A percentile compares a stretch with the other conserved stretches of the same genome.
These are phyloP conservation scores for Elsinoe ampelina DNA, from an alignment of 2,329 filamentous ascomycete species.

Conservation along the genomic window DNA sequence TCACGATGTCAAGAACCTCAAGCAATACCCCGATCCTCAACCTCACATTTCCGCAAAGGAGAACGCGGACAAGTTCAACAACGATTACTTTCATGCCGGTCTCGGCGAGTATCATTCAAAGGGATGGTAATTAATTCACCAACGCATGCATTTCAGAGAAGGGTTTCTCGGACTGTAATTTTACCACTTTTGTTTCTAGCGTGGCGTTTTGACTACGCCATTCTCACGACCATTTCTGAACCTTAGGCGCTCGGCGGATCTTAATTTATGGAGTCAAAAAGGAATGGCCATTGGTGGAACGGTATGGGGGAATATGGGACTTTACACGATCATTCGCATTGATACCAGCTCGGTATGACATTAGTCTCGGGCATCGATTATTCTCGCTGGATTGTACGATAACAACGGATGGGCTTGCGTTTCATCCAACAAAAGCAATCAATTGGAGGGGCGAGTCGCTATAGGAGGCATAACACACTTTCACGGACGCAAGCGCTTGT, in stretches of 20 bases:
- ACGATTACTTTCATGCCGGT: constrained; percentile 76
- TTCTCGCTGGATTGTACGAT: constrained; percentile 4
- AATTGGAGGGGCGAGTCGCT: neutral
- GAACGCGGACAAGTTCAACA: constrained; percentile 58
- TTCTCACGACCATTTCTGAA: constrained; percentile 1
- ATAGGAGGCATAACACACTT: neutral
- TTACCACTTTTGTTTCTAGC: constrained; percentile 15
- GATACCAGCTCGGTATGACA: constrained; percentile 13
- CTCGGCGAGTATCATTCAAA: constrained; percentile 77
- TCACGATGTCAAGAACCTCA: constrained; percentile 80
- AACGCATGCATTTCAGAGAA: neutral
- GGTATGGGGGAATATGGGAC: neutral
- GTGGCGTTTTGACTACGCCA: constrained; percentile 7
- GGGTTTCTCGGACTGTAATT: neutral
- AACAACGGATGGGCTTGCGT: neutral
- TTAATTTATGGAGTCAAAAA: constrained; percentile 2
- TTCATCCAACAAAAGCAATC: neutral
- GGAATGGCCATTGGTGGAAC: neutral
- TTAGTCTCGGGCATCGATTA: constrained; percentile 9
- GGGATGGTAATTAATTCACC: constrained; percentile 56
- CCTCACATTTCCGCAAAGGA: constrained; percentile 34
- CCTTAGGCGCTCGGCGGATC: neutral
- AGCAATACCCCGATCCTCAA: constrained; percentile 64
- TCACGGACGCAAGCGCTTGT: neutral
- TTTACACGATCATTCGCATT: constrained; percentile 12